Percentiles rank a stretch among this genome's conserved stretches.
Conservation (phyloP, 73 alveolate genomes). For the Paramecium tetraurelia region DNA sequence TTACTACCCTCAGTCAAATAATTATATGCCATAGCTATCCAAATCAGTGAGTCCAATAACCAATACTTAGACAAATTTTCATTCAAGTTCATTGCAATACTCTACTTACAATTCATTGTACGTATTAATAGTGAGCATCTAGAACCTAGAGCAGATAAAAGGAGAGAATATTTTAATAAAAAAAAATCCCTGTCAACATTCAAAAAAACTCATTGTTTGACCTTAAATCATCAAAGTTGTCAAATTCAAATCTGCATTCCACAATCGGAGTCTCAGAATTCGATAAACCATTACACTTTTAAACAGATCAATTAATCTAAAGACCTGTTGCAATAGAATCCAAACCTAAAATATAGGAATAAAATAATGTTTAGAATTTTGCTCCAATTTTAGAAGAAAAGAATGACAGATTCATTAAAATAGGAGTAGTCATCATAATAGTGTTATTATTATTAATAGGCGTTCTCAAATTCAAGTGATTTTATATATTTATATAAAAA, state of each 20-base stretch:
- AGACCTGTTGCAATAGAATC: neutral
- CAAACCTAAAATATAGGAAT: neutral
- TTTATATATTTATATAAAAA: neutral
- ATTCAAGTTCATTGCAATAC: neutral
- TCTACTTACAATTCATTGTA: neutral
- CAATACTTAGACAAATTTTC: neutral
- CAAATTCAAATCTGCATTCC: neutral
- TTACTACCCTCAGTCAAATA: neutral
- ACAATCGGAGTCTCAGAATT: neutral
- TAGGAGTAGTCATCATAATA: neutral
- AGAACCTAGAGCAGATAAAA: neutral
- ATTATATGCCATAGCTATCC: neutral
- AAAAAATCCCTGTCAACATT: neutral
- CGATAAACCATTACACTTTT: slow-evolving; percentile 12
- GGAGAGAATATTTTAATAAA: neutral
- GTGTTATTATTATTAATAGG: neutral
- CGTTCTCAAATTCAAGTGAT: neutral
- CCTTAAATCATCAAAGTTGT: neutral
- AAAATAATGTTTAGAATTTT: neutral
- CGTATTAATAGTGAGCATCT: neutral
- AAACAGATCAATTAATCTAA: neutral
- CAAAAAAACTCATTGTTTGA: neutral
- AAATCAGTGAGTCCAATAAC: neutral
- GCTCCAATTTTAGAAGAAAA: neutral
- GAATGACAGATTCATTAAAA: slow-evolving; percentile 4